Conservation (phyloP, 495 filamentous ascomycete genomes). For the Chlorociboria aeruginascens region DNA sequence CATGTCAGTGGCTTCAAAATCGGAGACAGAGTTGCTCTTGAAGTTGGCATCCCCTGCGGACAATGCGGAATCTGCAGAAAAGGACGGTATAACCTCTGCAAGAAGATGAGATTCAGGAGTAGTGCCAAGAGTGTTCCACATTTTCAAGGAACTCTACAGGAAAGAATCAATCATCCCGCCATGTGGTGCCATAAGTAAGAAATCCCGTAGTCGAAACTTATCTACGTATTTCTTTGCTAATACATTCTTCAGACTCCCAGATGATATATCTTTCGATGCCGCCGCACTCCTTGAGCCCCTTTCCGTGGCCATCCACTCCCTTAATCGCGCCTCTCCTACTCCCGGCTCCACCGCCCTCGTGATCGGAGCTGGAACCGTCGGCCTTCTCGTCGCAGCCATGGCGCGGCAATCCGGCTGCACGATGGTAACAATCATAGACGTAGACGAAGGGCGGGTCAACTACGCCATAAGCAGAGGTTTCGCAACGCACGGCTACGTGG, state of each 20-base stretch:
- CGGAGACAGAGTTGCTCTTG: slow-evolving; percentile 79
- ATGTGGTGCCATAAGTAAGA: slow-evolving; percentile 59
- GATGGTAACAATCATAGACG: slow-evolving; percentile 66
- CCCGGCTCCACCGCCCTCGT: slow-evolving; percentile 57
- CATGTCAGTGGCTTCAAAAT: slow-evolving; percentile 36
- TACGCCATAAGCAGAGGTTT: slow-evolving; percentile 65
- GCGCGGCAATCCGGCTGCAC: slow-evolving; percentile 55
- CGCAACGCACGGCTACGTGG: slow-evolving; percentile 55
- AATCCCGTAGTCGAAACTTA: not conserved
- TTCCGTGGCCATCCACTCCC: slow-evolving; percentile 74
- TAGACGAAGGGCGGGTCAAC: slow-evolving; percentile 62
- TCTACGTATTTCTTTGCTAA: slow-evolving; percentile 7
- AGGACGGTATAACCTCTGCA: slow-evolving; percentile 84
- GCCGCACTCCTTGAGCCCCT: slow-evolving; percentile 81
- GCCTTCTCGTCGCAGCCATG: slow-evolving; percentile 64
- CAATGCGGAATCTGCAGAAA: slow-evolving; percentile 60
- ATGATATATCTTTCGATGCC: slow-evolving; percentile 54
- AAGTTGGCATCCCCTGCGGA: slow-evolving; percentile 75
- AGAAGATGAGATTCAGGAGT: slow-evolving; percentile 68
- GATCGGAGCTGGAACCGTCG: slow-evolving; percentile 78
- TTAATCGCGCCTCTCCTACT: slow-evolving; percentile 42
- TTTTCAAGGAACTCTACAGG: slow-evolving; percentile 82
- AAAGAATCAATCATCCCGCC: slow-evolving; percentile 78
- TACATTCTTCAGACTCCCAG: slow-evolving; percentile 45
- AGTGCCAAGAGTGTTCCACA: slow-evolving; percentile 77